Conservation (phyloP, 2,329 filamentous ascomycete genomes). For the Dactylella cylindrospora region DNA sequence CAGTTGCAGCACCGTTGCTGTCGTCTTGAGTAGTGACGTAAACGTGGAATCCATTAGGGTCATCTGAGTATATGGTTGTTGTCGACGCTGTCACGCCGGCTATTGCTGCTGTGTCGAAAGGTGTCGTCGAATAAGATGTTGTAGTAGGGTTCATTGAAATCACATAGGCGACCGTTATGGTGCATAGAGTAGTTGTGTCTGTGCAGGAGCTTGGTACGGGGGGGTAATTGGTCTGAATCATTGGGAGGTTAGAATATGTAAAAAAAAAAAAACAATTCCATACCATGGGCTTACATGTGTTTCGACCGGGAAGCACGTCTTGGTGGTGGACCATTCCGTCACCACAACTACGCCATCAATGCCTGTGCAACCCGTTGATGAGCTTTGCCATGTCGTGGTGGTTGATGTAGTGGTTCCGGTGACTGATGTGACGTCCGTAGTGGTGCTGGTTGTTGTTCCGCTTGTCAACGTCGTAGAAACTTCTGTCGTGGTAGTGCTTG, state of each 20-base stretch:
- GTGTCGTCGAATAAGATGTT: slow-evolving; percentile 29
- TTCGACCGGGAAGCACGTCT: slow-evolving; percentile 30
- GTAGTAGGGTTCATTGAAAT: slow-evolving; percentile 29
- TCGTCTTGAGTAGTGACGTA: slow-evolving; percentile 33
- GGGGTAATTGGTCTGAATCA: slow-evolving; percentile 18
- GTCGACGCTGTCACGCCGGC: slow-evolving; percentile 25
- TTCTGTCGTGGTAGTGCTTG: slow-evolving; percentile 21
- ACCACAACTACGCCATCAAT: slow-evolving; percentile 17
- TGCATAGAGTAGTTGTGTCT: slow-evolving; percentile 31
- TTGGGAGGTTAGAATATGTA: not conserved
- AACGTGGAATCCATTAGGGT: slow-evolving; percentile 39
- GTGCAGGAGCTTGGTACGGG: slow-evolving; percentile 11
- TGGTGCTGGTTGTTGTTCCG: slow-evolving; percentile 31
- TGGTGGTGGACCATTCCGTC: slow-evolving; percentile 26
- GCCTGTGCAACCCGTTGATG: not conserved
- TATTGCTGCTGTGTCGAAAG: slow-evolving; percentile 11
- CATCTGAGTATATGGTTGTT: slow-evolving; percentile 35
- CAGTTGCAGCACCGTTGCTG: slow-evolving; percentile 16
- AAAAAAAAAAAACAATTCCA: not conserved
- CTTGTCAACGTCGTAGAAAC: slow-evolving; percentile 22
- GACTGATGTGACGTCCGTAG: slow-evolving; percentile 24
- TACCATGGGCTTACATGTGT: slow-evolving; percentile 19
- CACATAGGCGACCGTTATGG: slow-evolving; percentile 31
- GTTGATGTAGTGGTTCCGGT: slow-evolving; percentile 31
- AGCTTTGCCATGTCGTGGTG: slow-evolving; percentile 14